Percentiles rank a stretch among this genome's conserved stretches.
phyloP scores from a whole-genome alignment of 2,329 filamentous ascomycete genomes.

The Geosmithia putterillii region DNA sequence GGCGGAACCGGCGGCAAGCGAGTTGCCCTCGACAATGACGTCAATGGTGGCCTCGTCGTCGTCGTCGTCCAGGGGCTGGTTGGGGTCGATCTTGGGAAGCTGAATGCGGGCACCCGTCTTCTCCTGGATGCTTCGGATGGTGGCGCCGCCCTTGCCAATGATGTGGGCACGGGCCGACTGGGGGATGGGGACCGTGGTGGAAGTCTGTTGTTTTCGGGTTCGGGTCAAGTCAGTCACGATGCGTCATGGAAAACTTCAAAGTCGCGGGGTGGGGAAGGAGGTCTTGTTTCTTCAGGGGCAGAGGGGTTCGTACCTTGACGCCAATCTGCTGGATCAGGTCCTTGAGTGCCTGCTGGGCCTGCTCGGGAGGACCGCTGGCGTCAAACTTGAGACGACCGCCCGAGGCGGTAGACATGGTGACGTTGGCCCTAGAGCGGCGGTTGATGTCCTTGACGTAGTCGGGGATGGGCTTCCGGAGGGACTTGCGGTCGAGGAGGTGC shows the following conservation, averaged over 20 bases:
- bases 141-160: conserved; percentile 83
- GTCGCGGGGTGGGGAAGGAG: neutral
- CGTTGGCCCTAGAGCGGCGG: conserved; percentile 75
- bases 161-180: conserved; percentile 76
- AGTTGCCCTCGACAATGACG: conserved; percentile 82
- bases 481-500: conserved; percentile 62
- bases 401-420: conserved; percentile 64
- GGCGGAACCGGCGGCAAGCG: conserved; percentile 74
- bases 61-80: conserved; percentile 38
- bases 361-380: conserved; percentile 70
- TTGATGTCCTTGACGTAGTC: conserved; percentile 90
- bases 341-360: conserved; percentile 77
- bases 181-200: conserved; percentile 69
- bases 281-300: too few species aligned
- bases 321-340: conserved; percentile 83
- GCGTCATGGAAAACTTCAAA: neutral
- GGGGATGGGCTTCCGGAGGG: conserved; percentile 73
- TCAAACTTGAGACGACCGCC: conserved; percentile 70
- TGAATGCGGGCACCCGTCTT: conserved; percentile 84
- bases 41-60: conserved; percentile 79
- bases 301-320: conserved; percentile 66
- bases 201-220: conserved; percentile 23
- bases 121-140: conserved; percentile 81
- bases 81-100: conserved; percentile 69
- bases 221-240: conserved; percentile 1